Conservation (phyloP, 352 stramenopile genomes). For the Globisporangium yorkense region DNA sequence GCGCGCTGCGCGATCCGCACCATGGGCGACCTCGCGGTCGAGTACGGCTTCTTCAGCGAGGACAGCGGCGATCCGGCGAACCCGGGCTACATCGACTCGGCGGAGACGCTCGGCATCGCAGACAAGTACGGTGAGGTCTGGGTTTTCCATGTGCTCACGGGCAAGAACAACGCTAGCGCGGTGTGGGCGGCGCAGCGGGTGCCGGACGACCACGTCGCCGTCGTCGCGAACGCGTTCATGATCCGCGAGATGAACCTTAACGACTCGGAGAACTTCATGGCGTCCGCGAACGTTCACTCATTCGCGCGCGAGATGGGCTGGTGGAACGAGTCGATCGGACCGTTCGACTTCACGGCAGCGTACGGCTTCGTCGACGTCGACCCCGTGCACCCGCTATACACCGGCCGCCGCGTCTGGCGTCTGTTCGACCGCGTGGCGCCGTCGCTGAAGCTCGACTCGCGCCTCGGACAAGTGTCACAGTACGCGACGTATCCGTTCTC, state of each 20-base stretch:
- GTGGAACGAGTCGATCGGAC: constrained; percentile 48
- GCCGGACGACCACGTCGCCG: constrained; percentile 83
- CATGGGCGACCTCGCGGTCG: constrained; percentile 90
- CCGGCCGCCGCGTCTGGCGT: constrained; percentile 84
- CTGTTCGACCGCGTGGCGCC: constrained; percentile 77
- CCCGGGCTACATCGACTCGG: constrained; percentile 62
- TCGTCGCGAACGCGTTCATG: constrained; percentile 91
- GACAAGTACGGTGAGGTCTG: constrained; percentile 89
- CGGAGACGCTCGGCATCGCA: constrained; percentile 82
- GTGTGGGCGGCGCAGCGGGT: constrained; percentile 93
- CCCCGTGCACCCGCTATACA: constrained; percentile 60
- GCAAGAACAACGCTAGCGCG: constrained; percentile 79
- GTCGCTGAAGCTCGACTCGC: constrained; percentile 67
- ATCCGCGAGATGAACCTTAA: constrained; percentile 86
- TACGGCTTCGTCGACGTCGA: constrained; percentile 65
- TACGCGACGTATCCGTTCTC: constrained; percentile 88
- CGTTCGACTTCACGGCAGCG: constrained; percentile 65
- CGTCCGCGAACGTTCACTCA: constrained; percentile 77
- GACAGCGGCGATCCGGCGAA: constrained; percentile 58
- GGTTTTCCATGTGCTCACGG: constrained; percentile 94
- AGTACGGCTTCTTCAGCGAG: constrained; percentile 94
- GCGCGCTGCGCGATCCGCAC: constrained; percentile 80
- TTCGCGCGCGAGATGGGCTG: constrained; percentile 84
- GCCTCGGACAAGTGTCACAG: constrained; percentile 51
- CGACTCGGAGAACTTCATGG: constrained; percentile 84